A percentile compares a stretch with the other conserved stretches of the same genome.
phyloP scores from a whole-genome alignment of 2,329 filamentous ascomycete genomes.

The Pseudopyrenochaeta lycopersici region DNA sequence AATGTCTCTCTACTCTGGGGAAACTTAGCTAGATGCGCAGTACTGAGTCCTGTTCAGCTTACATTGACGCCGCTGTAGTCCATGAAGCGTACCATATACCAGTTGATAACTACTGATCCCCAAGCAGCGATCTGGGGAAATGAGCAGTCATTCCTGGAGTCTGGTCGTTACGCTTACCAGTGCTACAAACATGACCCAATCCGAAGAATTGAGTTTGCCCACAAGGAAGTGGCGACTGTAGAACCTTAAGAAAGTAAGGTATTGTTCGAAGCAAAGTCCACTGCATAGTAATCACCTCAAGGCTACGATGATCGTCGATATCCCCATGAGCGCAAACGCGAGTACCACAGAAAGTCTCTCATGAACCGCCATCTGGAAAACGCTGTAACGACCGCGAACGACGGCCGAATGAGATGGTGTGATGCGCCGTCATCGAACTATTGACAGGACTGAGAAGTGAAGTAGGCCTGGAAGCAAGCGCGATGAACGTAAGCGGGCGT shows the following conservation, averaged over 20 bases:
- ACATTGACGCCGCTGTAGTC: conserved; percentile 30
- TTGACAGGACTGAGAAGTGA: not conserved
- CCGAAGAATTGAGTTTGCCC: conserved; percentile 35
- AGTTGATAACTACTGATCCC: conserved; percentile 37
- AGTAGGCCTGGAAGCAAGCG: conserved; percentile 8
- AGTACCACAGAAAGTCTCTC: conserved; percentile 30
- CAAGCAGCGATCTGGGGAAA: conserved; percentile 37
- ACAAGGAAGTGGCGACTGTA: conserved; percentile 40
- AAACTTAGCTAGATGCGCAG: not conserved
- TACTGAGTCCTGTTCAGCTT: conserved; percentile 1
- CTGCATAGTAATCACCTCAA: conserved; percentile 29
- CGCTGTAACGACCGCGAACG: not conserved
- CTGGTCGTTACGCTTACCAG: conserved; percentile 37
- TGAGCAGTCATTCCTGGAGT: no score
- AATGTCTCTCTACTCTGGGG: conserved; percentile 22
- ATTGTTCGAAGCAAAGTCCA: not conserved
- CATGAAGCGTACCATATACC: conserved; percentile 34
- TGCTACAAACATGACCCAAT: conserved; percentile 41
- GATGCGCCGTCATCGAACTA: not conserved
- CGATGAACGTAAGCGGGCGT: not conserved
- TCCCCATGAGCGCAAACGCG: conserved; percentile 36
- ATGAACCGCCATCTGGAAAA: conserved; percentile 28
- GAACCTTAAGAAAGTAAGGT: conserved; percentile 29
- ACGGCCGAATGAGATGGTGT: not conserved
- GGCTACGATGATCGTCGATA: conserved; percentile 40